Conservation (phyloP, 495 filamentous ascomycete species). For the Penicillium paradoxum region DNA sequence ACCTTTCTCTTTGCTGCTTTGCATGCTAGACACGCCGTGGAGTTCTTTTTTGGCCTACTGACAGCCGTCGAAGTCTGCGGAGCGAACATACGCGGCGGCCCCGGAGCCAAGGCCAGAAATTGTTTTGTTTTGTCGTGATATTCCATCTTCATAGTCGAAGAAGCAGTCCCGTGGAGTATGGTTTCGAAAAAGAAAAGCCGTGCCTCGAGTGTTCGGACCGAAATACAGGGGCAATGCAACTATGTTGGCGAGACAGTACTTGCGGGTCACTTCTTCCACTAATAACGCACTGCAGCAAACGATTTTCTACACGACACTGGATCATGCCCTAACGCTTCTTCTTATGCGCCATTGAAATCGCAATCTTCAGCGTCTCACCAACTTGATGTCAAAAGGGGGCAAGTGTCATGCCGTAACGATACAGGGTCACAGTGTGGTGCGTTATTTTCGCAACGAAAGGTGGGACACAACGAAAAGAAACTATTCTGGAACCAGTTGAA, state of each 20-base stretch:
- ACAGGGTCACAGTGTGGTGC: not conserved
- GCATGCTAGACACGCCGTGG: slow-evolving; percentile 38
- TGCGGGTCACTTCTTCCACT: not conserved
- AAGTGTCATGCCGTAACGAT: not conserved
- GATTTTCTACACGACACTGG: not conserved
- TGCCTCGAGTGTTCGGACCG: not conserved
- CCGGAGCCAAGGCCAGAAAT: slow-evolving; percentile 32
- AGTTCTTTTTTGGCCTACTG: slow-evolving; percentile 36
- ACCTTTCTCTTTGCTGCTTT: slow-evolving; percentile 44
- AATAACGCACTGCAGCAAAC: not conserved
- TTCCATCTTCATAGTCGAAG: slow-evolving; percentile 18
- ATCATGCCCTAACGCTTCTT: not conserved
- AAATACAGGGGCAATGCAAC: not conserved
- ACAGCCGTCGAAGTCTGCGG: slow-evolving; percentile 17
- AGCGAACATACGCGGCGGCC: slow-evolving; percentile 22
- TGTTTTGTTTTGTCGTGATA: slow-evolving; percentile 20
- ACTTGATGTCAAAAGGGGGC: not conserved
- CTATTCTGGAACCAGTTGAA: slow-evolving; percentile 2
- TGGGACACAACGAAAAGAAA: not conserved
- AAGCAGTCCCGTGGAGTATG: not conserved
- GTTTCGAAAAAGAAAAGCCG: not conserved
- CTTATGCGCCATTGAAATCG: not conserved
- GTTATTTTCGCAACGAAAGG: slow-evolving; percentile 4
- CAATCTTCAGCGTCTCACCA: not conserved
- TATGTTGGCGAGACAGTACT: not conserved